A percentile compares a stretch with the other conserved stretches of the same genome.
phyloP scores from a whole-genome alignment of 441 rosid species.

The Macaranga tanarius region DNA sequence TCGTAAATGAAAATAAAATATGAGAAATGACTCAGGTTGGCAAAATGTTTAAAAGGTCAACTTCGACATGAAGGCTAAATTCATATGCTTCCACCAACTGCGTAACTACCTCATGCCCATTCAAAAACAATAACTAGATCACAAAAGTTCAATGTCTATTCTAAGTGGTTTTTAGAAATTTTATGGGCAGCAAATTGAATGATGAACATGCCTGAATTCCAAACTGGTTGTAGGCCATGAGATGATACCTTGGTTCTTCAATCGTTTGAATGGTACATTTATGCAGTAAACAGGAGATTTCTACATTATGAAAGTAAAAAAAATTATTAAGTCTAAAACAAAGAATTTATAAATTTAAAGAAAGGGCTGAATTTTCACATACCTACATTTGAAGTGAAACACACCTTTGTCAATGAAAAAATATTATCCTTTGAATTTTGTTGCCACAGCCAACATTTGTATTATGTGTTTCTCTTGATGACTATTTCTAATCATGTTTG shows the following conservation, averaged over 20 bases:
- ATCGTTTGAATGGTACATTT: slow-evolving; percentile 82
- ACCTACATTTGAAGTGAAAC: no score
- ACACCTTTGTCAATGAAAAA: no score
- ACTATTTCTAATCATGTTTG: no score
- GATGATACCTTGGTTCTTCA: slow-evolving; percentile 93
- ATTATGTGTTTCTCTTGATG: no score
- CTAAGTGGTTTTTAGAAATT: slow-evolving; percentile 27
- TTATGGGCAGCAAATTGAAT: slow-evolving; percentile 16
- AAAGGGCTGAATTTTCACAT: no score
- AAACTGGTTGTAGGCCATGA: slow-evolving; percentile 68
- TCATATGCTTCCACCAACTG: slow-evolving; percentile 65
- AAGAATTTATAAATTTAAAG: no score
- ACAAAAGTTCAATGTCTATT: slow-evolving; percentile 82
- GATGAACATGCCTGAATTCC: slow-evolving; percentile 24
- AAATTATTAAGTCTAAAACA: slow-evolving; percentile 23
- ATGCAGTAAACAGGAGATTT: slow-evolving; percentile 90
- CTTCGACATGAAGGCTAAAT: slow-evolving; percentile 52
- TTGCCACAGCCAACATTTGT: no score
- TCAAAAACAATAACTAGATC: no score
- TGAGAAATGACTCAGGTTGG: slow-evolving; percentile 7
- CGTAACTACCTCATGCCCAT: no score
- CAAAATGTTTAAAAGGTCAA: slow-evolving; percentile 61
- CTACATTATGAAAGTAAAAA: slow-evolving; percentile 67
- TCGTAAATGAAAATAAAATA: not conserved
- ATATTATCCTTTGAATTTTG: no score